A percentile compares a stretch with the other conserved stretches of the same genome.
Conservation (phyloP, 441 rosid genomes). For the Biscutella laevigata region DNA sequence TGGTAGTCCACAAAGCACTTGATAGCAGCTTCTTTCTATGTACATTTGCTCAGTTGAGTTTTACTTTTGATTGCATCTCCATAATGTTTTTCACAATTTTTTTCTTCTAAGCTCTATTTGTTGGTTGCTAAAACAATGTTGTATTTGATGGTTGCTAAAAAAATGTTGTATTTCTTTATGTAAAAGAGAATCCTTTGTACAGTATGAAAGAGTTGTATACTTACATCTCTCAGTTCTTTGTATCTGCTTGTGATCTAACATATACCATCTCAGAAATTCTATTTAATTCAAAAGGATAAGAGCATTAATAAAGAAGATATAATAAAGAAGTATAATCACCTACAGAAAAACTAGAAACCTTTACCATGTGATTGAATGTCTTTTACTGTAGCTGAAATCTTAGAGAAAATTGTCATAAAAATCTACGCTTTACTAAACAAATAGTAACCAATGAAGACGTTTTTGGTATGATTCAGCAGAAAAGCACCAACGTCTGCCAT, state of each 20-base stretch:
- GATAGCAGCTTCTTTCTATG: not conserved
- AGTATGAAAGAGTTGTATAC: not conserved
- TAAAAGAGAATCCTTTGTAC: slow-evolving; percentile 13
- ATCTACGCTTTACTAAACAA: too few relatives aligned
- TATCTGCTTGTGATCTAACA: not conserved
- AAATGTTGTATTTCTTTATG: too few relatives aligned
- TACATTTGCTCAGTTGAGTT: not conserved
- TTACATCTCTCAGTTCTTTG: not conserved
- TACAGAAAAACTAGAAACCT: too few relatives aligned
- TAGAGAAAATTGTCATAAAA: too few relatives aligned
- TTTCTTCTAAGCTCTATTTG: too few relatives aligned
- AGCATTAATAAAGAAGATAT: too few relatives aligned
- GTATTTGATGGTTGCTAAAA: too few relatives aligned
- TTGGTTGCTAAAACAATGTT: too few relatives aligned
- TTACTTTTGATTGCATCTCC: not conserved
- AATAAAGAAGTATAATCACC: too few relatives aligned
- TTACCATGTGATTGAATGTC: too few relatives aligned
- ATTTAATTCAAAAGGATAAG: too few relatives aligned
- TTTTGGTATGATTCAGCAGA: slow-evolving; percentile 9
- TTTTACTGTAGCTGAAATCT: too few relatives aligned
- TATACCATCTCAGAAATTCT: not conserved
- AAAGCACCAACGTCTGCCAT: slow-evolving; percentile 23
- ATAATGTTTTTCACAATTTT: not conserved
- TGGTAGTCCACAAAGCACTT: slow-evolving; percentile 1
- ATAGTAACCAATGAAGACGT: not conserved